Base-by-base conservation (phyloP, 75 land plant genomes). In the Pinus albicaulis region DNA sequence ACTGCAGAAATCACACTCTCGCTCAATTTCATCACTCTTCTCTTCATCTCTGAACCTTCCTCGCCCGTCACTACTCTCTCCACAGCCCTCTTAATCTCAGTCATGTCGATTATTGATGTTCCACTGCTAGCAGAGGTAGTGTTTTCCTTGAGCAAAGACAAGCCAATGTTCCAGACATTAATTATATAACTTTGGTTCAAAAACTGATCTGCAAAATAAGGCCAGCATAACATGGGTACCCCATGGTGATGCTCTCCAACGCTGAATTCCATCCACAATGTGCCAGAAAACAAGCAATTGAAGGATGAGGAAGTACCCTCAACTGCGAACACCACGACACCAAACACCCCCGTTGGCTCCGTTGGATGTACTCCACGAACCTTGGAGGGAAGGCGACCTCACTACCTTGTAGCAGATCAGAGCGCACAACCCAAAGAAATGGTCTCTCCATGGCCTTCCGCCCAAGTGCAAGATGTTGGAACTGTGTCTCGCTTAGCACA, bases 241-340 rank as follows among this genome's bases (percentile, higher is more conserved):
- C 92, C 73, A 82, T 80, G 26, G 64, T 71, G 10, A 90, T 59
- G 28, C 92, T 84, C 59, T 87, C 92, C 22, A 79, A 12, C 4
- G 83, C 79, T 0, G 92, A 90, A 23, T 90, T 90, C 92, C 92
- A 90, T 63, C 84, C 84, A 71, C 84, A 82, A 53, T 82, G 84
- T 19, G 76, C 69, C 26, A 82, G 10, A 41, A 79, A 78, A 73
- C 85, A 83, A 14, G 78, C 85, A 53, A 83, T 57, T 24, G 85
- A 78, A 63, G 38, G 66, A 63, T 63, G 66, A 2, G 66, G 13
- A 0, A 63, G 16, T 14, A 63, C 66, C 66, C 63, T 55, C 64
- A 70, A 74, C 72, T 83, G 85, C 0, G 85, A 81, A 25, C 80
- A 73, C 81, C 85, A 83, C 10, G 80, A 63, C 20, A 83, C 81